Base-by-base conservation (phyloP, 2,329 filamentous ascomycete species). In the Triangularia setosa region DNA sequence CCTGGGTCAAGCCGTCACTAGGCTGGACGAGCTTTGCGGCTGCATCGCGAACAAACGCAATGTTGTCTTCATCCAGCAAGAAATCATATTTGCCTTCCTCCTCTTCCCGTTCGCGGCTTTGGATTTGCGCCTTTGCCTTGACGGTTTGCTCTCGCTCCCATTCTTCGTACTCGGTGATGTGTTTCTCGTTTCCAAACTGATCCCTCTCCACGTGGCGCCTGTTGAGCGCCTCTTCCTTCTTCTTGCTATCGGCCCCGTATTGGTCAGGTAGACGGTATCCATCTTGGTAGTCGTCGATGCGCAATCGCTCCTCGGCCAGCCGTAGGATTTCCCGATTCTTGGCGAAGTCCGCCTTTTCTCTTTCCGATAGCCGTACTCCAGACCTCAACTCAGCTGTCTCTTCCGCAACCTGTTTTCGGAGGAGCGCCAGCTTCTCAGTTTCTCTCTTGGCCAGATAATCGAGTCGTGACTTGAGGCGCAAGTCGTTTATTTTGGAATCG, bases 361-460 rank as follows among this genome's bases (percentile, higher is more conserved):
- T 84, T 65, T 90, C 86, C 0, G 90, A 92, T 16, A 99, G 77
- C 55, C 84, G 83, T 0, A 88, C 88, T 55, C 93, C 92, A 52
- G 90, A 91, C 56, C 87, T 84, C 61, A 96, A 77, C 74, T 97
- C 93, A 23, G 89, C 87, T 1, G 88, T 88, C 75, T 99, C 95
- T 70, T 98, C 94, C 0, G 87, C 87, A 1, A 99, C 95, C 73
- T 98, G 94, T 72, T 91, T 92, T 30, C 93, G 87, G 58, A 99
- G 79, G n/a, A 99, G 79, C 0, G 91, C 91, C 16, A 99, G 79
- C 65, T 92, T 87, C 76, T 98, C 92, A 0, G 90, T 82, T 75
- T 97, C 93, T 68, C 95, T 86, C 80, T 99, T 98, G 77, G 93
- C 92, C 28, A 99, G 82, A 73, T 99, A 99, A 69, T 95, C 90